Conservation (phyloP, 2,329 filamentous ascomycete genomes). For the Esteya vermicola region DNA sequence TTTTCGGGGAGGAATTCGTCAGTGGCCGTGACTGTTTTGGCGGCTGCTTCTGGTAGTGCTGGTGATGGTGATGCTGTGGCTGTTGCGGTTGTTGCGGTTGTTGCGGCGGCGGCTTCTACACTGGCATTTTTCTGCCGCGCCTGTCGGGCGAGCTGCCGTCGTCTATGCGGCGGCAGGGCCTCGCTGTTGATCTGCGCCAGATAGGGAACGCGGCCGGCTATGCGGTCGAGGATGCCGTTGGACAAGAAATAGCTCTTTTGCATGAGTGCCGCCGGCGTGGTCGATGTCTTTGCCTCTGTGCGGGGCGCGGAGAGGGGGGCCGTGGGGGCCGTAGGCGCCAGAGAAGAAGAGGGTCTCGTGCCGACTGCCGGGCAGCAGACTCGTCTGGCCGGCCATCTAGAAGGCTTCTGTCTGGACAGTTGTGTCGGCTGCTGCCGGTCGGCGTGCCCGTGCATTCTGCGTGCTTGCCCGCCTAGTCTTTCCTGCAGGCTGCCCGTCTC, state of each 20-base stretch:
- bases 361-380: too few species aligned
- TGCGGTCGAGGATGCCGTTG: constrained; percentile 17
- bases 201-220: constrained; percentile 3
- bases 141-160: constrained; percentile 8
- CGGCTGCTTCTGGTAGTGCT: background rate
- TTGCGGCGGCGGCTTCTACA: background rate
- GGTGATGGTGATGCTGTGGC: background rate
- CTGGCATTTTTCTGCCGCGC: background rate
- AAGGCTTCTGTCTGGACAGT: background rate
- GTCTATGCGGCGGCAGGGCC: constrained; percentile 9
- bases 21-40: too few species aligned
- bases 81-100: background rate
- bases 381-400: constrained; percentile 2
- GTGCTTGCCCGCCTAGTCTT: too few species aligned
- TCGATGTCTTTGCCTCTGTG: background rate
- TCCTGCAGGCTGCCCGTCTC: too few species aligned
- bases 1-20: constrained; percentile 15
- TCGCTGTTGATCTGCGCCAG: too few species aligned
- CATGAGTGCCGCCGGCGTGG: constrained; percentile 10
- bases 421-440: background rate
- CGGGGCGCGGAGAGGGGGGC: constrained; percentile 3
- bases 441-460: background rate
- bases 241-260: constrained; percentile 20
- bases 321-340: constrained; percentile 10
- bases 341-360: too few species aligned